Conservation (phyloP, 257 asterid genomes). For the Primulina tabacum region DNA sequence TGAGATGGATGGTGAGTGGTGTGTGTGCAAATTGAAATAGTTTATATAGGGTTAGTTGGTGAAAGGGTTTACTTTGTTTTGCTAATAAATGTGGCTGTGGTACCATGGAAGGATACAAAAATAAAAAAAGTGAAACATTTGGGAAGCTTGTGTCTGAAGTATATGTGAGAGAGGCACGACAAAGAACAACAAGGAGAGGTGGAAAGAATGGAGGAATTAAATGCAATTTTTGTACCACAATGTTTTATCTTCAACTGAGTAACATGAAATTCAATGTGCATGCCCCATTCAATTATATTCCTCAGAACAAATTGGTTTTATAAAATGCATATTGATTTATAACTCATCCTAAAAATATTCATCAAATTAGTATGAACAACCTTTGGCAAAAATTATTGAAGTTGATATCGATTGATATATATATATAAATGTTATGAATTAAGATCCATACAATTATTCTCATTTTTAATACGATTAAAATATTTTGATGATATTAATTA, state of each 20-base stretch:
- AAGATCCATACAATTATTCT: no score
- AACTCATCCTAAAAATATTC: neutral
- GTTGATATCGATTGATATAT: no score
- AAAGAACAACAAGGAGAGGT: conserved; percentile 23
- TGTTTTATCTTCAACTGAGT: neutral
- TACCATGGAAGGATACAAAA: conserved; percentile 7
- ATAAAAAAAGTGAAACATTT: conserved; percentile 16
- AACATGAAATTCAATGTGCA: neutral
- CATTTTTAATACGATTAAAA: no score
- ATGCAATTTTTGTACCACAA: conserved; percentile 19
- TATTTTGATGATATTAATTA: no score
- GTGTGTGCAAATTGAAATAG: conserved; percentile 30
- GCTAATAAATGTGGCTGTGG: conserved; percentile 6
- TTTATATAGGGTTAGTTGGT: conserved; percentile 27
- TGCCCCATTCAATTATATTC: neutral
- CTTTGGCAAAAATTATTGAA: no score
- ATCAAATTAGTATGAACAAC: no score
- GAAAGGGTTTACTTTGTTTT: conserved; percentile 10
- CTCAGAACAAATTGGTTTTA: neutral
- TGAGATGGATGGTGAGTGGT: neutral
- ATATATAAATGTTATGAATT: no score
- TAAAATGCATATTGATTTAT: neutral
- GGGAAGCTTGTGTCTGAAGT: conserved; percentile 63
- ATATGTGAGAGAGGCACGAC: conserved; percentile 25
- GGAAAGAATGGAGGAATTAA: conserved; percentile 37